Percentiles rank a stretch among this genome's conserved stretches.
Evolutionary conservation across 148 eudicot species (phyloP).

Genomic region (Euryodendron excelsum): DNA sequence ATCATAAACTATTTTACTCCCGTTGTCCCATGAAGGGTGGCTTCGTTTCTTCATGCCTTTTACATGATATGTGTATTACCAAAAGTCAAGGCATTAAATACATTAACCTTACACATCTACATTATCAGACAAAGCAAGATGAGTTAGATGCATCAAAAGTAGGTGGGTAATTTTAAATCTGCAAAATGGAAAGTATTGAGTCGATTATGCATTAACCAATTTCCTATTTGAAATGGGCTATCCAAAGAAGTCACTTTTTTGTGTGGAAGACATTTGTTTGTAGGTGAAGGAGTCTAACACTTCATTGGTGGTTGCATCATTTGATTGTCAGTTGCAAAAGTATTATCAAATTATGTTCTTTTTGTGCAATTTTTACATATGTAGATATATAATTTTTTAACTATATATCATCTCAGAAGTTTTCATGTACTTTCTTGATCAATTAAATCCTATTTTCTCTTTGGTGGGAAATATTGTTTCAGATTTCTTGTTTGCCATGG

Average conservation of each 20-base stretch:
- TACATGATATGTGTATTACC: neutral
- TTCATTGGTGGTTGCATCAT: neutral
- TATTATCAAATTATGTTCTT: neutral
- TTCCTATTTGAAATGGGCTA: neutral
- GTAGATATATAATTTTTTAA: too few species aligned
- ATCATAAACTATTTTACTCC: neutral
- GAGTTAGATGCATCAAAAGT: neutral
- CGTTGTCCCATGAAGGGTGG: neutral
- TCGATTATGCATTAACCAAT: neutral
- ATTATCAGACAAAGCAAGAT: neutral
- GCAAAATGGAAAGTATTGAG: neutral
- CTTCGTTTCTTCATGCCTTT: neutral
- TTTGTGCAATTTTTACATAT: neutral
- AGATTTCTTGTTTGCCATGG: neutral
- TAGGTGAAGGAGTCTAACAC: slow-evolving; percentile 8
- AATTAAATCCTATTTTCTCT: neutral
- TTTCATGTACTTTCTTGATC: neutral
- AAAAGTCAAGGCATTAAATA: neutral
- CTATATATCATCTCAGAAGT: neutral
- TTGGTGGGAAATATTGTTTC: neutral
- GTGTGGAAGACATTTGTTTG: too few species aligned
- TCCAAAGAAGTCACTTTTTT: neutral
- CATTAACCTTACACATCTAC: neutral
- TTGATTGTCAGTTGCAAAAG: neutral
- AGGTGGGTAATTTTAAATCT: neutral